A percentile compares a stretch with the other conserved stretches of the same genome.
phyloP scores from a whole-genome alignment of 768 basidiomycete genomes.

The Austroboletus festivus region DNA sequence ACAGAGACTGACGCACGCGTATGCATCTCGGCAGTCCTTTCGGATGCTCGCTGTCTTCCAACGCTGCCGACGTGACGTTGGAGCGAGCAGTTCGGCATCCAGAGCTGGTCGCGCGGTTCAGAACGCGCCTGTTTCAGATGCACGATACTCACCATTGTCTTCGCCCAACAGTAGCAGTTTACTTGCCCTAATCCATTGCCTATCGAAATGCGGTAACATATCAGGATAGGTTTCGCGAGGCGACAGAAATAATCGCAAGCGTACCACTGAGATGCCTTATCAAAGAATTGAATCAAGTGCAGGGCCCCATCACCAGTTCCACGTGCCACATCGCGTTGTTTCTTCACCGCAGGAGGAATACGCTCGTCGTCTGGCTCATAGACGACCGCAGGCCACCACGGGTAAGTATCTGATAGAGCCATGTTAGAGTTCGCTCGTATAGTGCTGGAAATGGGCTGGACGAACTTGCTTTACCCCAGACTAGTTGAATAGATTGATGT shows the following conservation, averaged over 20 bases:
- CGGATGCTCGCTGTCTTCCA: conserved; percentile 55
- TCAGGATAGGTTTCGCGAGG: background rate
- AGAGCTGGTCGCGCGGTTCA: conserved; percentile 42
- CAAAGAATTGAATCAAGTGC: conserved; percentile 79
- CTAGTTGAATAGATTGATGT: conserved; percentile 34
- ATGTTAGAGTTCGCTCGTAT: background rate
- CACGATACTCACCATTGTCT: conserved; percentile 45
- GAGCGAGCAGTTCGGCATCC: conserved; percentile 60
- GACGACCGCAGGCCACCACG: conserved; percentile 87
- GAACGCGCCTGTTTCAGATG: background rate
- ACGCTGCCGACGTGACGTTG: conserved; percentile 48
- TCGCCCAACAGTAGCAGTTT: conserved; percentile 69
- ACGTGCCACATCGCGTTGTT: conserved; percentile 28
- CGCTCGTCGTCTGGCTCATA: conserved; percentile 56
- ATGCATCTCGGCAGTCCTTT: conserved; percentile 60
- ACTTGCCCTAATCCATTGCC: conserved; percentile 60
- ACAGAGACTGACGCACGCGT: conserved; percentile 41
- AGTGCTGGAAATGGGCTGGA: background rate
- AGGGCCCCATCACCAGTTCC: conserved; percentile 40
- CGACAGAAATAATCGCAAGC: conserved; percentile 11
- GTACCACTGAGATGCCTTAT: conserved; percentile 62
- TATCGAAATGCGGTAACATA: conserved; percentile 22
- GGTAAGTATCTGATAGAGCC: conserved; percentile 57
- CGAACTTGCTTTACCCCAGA: conserved; percentile 82
- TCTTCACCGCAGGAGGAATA: conserved; percentile 46